Conservation (phyloP, 495 filamentous ascomycete genomes). For the Neurospora hispaniola region DNA sequence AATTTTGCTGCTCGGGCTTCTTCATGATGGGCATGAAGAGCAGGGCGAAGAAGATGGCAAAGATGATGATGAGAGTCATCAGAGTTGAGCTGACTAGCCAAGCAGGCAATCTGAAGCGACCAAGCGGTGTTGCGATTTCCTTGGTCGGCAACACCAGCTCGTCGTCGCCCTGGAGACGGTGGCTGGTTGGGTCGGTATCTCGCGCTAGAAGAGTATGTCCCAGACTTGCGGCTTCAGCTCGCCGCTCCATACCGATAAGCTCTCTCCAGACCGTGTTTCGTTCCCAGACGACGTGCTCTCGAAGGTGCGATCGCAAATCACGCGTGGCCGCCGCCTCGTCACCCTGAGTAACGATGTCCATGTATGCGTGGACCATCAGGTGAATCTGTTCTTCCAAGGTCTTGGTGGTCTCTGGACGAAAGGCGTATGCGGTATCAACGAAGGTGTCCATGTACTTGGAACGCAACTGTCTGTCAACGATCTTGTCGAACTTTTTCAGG, state of each 20-base stretch:
- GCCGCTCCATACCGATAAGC: slow-evolving; percentile 95
- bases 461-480: slow-evolving; percentile 67
- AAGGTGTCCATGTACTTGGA: slow-evolving; percentile 59
- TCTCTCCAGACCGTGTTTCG: slow-evolving; percentile 98
- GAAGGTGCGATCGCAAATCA: slow-evolving; percentile 80
- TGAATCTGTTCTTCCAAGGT: slow-evolving; percentile 58
- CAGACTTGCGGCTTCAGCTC: slow-evolving; percentile 89
- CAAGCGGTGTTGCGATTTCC: slow-evolving; percentile 71
- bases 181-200: slow-evolving; percentile 55
- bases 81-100: slow-evolving; percentile 82
- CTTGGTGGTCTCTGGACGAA: slow-evolving; percentile 57
- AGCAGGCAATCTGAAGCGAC: slow-evolving; percentile 57
- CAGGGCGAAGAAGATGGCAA: slow-evolving; percentile 61
- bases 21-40: slow-evolving; percentile 69
- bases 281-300: slow-evolving; percentile 98
- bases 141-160: slow-evolving; percentile 42
- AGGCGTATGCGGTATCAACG: slow-evolving; percentile 67
- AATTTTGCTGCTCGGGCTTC: slow-evolving; percentile 85
- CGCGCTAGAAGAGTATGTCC: slow-evolving; percentile 74
- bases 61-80: slow-evolving; percentile 58
- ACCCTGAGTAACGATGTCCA: slow-evolving; percentile 68
- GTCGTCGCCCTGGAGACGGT: slow-evolving; percentile 74
- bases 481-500: slow-evolving; percentile 98
- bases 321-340: slow-evolving; percentile 62
- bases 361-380: slow-evolving; percentile 69